Base-by-base conservation (phyloP, 352 stramenopile species). In the Achlya hypogyna region DNA sequence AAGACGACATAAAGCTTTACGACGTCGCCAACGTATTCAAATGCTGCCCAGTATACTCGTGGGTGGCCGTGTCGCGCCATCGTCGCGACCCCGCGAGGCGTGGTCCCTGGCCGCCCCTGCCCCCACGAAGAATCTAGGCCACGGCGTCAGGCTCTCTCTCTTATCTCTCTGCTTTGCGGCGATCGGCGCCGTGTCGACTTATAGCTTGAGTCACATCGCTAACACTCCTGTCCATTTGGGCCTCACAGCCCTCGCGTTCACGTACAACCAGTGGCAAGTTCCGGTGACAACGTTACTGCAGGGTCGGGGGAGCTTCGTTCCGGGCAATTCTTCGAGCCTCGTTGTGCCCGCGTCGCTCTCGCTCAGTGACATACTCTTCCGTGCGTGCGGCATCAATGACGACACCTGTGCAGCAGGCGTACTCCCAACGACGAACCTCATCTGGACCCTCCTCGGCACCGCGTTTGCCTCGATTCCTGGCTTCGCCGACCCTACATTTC, bases 171-270 rank as follows among this genome's bases (percentile, higher is more conserved):
- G n/a, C n/a, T n/a, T 74, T 23, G 69, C 69, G 3, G 65, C 69
- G 20, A 5, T 71, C 20, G 45, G 71, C 8, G 63, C 69, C 0
- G 3, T 74, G 12, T 63, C 40, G 40, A 69, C 69, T n/a, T 74
- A 69, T 40, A 49, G 49, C 4, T 63, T 74, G 51, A 38, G 65
- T 32, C 22, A 22, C 10, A 54, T 74, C 25, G 69, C 54, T 42
- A 74, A 74, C 60, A 60, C 22, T 8, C 56, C 69, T 18, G 29
- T 74, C 54, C 54, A 63, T 27, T 32, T 74, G 20, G 69, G 69
- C 31, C 28, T 71, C 31, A 52, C 63, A 22, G 60, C 68, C 27
- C 28, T 65, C 16, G 51, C 69, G 25, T 74, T 67, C 34, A 31
- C 12, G 25, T 54, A 65, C 63, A 62, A 74, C 47, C 53, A 65